These are phyloP conservation scores for Dactylis glomerata DNA, from an alignment of 176 grass and related monocot species.

Conservation along the genomic window DNA sequence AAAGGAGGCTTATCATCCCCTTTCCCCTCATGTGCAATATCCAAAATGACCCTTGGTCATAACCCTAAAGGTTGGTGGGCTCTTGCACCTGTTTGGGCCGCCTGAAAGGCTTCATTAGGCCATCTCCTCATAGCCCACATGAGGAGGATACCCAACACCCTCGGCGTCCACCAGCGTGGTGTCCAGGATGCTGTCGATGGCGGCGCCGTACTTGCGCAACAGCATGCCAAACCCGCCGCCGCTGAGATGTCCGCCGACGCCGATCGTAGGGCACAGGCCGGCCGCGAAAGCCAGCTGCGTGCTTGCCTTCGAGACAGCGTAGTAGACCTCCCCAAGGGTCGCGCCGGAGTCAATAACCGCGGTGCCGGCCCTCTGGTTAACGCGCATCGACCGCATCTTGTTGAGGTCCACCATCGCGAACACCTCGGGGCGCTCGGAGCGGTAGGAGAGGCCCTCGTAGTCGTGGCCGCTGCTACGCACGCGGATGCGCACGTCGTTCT, in stretches of 20 bases:
- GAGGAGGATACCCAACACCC: no score
- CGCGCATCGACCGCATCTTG: slow-evolving; percentile 18
- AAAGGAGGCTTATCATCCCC: no score
- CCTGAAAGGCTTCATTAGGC: no score
- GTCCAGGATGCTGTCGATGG: slow-evolving; percentile 52
- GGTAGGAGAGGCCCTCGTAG: slow-evolving; percentile 71
- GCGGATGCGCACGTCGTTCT: slow-evolving; percentile 28
- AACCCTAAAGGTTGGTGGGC: no score
- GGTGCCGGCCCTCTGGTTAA: neutral
- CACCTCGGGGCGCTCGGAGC: slow-evolving; percentile 7
- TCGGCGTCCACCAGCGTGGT: slow-evolving; percentile 42
- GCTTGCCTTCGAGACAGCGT: slow-evolving; percentile 37
- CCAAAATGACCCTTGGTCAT: no score
- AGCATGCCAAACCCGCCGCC: slow-evolving; percentile 64
- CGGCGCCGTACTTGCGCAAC: slow-evolving; percentile 54
- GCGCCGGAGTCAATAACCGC: slow-evolving; percentile 72
- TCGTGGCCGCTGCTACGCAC: slow-evolving; percentile 74
- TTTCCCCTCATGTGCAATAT: no score
- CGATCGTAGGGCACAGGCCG: slow-evolving; percentile 57
- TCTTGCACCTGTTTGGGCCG: no score
- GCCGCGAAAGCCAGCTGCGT: slow-evolving; percentile 22
- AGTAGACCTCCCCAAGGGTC: slow-evolving; percentile 53
- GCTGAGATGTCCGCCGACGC: slow-evolving; percentile 52
- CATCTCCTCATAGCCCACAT: no score
- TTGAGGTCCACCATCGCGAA: slow-evolving; percentile 48